Percentiles rank a stretch among this genome's conserved stretches.
Evolutionary conservation across 306 rosid genomes (phyloP).

Genomic region (Dalbergia cochinchinensis): DNA sequence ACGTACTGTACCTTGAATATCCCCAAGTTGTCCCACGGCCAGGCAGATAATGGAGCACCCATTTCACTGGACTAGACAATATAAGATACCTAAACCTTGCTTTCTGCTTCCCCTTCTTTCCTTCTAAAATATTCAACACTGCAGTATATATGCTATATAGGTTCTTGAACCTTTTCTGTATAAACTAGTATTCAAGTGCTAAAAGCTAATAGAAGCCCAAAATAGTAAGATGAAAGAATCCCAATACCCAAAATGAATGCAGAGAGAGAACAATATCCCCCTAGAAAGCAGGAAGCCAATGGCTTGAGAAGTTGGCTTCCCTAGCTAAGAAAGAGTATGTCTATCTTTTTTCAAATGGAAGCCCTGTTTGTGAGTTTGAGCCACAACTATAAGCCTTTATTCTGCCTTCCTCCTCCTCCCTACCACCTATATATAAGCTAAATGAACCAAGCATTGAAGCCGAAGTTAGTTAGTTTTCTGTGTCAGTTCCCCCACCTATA

Average conservation of each 20-base stretch:
- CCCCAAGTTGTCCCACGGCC: conserved; percentile 92
- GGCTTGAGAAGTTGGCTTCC: background rate
- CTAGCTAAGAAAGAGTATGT: background rate
- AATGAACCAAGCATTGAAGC: background rate
- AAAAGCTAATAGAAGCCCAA: background rate
- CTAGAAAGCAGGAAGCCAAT: background rate
- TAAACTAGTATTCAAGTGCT: background rate
- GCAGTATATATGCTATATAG: background rate
- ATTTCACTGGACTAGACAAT: conserved; percentile 40
- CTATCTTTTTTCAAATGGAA: background rate
- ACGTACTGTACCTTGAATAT: conserved; percentile 63
- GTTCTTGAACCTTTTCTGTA: background rate
- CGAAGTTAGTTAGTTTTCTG: conserved; percentile 34
- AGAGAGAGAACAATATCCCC: background rate
- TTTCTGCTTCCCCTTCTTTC: background rate
- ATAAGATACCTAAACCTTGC: background rate
- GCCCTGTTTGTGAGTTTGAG: background rate
- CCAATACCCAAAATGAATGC: background rate
- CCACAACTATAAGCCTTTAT: background rate
- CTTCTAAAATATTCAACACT: background rate
- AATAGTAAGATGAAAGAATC: background rate
- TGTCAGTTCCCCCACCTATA: conserved; percentile 20
- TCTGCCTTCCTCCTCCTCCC: background rate
- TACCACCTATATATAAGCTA: conserved; percentile 27
- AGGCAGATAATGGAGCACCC: conserved; percentile 75